Conservation (phyloP, 371 early-diverging fungal genomes). For the Capniomyces stellatus region DNA sequence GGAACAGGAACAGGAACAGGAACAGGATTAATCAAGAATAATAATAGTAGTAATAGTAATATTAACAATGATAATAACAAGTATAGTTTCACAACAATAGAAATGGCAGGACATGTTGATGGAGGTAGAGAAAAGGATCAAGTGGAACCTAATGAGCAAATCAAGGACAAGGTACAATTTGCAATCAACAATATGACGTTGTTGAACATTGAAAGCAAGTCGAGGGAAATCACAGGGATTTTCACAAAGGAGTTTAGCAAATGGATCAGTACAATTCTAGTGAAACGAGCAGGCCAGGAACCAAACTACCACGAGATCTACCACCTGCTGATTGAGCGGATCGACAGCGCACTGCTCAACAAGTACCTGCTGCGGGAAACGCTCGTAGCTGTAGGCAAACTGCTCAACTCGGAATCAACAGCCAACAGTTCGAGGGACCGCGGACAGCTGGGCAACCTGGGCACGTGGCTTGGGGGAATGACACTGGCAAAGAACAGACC, state of each 20-base stretch:
- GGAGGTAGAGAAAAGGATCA: neutral
- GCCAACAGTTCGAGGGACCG: constrained; percentile 77
- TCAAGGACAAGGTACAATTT: constrained; percentile 86
- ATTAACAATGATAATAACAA: too few relatives aligned
- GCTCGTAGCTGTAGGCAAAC: constrained; percentile 56
- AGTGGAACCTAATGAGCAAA: constrained; percentile 40
- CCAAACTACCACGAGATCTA: constrained; percentile 88
- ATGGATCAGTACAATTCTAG: constrained; percentile 85
- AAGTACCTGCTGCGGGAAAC: constrained; percentile 76
- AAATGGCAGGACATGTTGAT: neutral
- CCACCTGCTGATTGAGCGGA: constrained; percentile 47
- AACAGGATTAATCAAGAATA: too few relatives aligned
- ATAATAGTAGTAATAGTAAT: too few relatives aligned
- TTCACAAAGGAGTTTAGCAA: constrained; percentile 40
- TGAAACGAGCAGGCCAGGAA: constrained; percentile 84
- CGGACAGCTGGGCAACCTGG: constrained; percentile 78
- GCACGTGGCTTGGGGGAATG: constrained; percentile 92
- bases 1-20: constrained; percentile 20
- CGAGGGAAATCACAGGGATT: constrained; percentile 52
- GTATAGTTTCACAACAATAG: constrained; percentile 2
- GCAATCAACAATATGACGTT: constrained; percentile 86
- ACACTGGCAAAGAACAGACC: constrained; percentile 87
- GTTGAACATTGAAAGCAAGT: constrained; percentile 67
- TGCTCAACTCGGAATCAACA: constrained; percentile 86
- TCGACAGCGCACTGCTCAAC: constrained; percentile 38